phyloP scores from a whole-genome alignment of 768 basidiomycete species.

The Kwoniella heveanensis region DNA sequence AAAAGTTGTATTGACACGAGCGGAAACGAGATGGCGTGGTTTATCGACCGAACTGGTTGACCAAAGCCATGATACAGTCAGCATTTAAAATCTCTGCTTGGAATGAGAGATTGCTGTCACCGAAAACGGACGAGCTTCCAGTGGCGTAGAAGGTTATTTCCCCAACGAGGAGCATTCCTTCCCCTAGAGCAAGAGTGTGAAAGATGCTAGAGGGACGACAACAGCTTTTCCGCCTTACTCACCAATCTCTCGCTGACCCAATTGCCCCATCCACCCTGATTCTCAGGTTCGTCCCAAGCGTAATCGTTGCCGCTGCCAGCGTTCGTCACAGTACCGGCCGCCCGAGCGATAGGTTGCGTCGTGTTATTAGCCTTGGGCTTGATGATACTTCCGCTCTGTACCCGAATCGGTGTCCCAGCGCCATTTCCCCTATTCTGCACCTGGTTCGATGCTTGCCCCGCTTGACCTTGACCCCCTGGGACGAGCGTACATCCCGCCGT shows the following conservation, averaged over 20 bases:
- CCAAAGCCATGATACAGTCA: not conserved
- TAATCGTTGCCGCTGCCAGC: constrained; percentile 17
- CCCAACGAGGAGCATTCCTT: too few species aligned
- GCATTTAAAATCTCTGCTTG: not conserved
- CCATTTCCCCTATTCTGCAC: not conserved
- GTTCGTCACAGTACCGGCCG: not conserved
- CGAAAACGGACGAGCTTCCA: too few species aligned
- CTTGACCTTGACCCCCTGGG: not conserved
- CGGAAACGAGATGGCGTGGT: not conserved
- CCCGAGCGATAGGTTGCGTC: not conserved
- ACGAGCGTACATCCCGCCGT: constrained; percentile 16
- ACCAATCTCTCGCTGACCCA: constrained; percentile 25
- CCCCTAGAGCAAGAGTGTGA: not conserved
- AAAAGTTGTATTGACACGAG: not conserved
- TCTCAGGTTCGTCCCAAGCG: constrained; percentile 26
- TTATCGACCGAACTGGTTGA: constrained; percentile 2
- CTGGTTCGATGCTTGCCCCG: constrained; percentile 2
- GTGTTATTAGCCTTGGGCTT: constrained; percentile 11
- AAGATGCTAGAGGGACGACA: not conserved
- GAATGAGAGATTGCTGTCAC: too few species aligned
- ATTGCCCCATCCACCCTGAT: constrained; percentile 10
- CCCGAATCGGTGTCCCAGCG: constrained; percentile 27
- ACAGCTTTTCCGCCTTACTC: constrained; percentile 1
- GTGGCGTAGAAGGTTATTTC: too few species aligned
- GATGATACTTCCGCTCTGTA: constrained; percentile 16